Percentiles rank a stretch among this genome's conserved stretches.
These are phyloP conservation scores for Lentinula boryana DNA, from an alignment of 768 basidiomycete genomes.

Conservation along the genomic window DNA sequence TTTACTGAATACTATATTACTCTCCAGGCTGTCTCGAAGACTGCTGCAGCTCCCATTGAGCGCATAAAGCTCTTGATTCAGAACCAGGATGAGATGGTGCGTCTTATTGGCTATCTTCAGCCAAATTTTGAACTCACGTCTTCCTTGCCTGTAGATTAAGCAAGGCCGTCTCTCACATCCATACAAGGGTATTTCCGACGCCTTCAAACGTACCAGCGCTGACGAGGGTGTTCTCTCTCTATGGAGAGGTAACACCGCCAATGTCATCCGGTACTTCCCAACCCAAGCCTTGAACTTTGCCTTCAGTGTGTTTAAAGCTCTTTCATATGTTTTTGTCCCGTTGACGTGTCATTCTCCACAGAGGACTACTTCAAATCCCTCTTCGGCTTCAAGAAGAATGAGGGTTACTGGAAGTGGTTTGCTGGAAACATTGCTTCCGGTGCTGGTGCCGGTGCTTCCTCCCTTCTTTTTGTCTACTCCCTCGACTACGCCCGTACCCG, in stretches of 20 bases:
- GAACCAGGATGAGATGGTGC: conserved; percentile 85
- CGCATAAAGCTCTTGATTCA: conserved; percentile 82
- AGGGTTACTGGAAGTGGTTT: conserved; percentile 85
- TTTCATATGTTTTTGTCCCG: not conserved
- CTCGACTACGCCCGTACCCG: conserved; percentile 88
- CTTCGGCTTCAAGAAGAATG: conserved; percentile 80
- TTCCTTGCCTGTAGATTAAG: conserved; percentile 54
- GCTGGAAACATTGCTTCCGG: conserved; percentile 79
- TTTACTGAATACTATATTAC: not conserved
- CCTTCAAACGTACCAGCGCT: conserved; percentile 67
- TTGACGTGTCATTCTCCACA: conserved; percentile 13
- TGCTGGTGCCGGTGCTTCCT: conserved; percentile 84
- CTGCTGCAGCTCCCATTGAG: conserved; percentile 84
- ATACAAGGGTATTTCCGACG: conserved; percentile 80
- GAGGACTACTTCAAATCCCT: conserved; percentile 86
- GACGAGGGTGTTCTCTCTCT: conserved; percentile 76
- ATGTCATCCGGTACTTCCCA: conserved; percentile 91
- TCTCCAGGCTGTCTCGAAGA: conserved; percentile 76
- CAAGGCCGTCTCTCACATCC: conserved; percentile 76
- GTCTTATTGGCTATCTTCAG: conserved; percentile 8
- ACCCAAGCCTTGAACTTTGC: conserved; percentile 89
- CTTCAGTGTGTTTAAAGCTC: conserved; percentile 54
- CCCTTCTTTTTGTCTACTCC: conserved; percentile 84
- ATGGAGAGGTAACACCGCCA: conserved; percentile 89
- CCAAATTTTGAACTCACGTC: not conserved